A percentile compares a stretch with the other conserved stretches of the same genome.
Conservation (phyloP, 2,329 filamentous ascomycete genomes). For the Sordariomycetes sp. region DNA sequence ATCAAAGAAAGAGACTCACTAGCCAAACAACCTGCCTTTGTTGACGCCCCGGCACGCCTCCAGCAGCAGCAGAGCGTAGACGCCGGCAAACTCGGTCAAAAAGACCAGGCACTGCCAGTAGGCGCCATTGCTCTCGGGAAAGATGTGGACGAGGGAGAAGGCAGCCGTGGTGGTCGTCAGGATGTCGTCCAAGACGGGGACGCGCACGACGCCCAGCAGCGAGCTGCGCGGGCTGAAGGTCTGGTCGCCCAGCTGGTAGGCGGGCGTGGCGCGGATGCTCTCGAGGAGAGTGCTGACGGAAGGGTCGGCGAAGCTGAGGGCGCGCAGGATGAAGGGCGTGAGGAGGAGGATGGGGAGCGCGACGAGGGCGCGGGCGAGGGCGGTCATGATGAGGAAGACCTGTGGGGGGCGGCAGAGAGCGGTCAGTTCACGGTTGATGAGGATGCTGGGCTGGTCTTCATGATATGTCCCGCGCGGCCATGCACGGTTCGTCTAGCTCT, state of each 20-base stretch:
- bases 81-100: slow-evolving; percentile 14
- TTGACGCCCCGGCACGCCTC: slow-evolving; percentile 13
- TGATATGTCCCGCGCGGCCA: too few relatives aligned
- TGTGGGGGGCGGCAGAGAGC: too few relatives aligned
- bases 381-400: neutral
- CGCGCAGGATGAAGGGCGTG: slow-evolving; percentile 10
- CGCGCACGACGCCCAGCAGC: too few relatives aligned
- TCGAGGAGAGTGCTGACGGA: too few relatives aligned
- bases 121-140: slow-evolving; percentile 6
- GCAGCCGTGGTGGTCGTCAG: slow-evolving; percentile 10
- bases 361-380: too few relatives aligned
- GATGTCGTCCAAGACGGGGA: slow-evolving; percentile 10
- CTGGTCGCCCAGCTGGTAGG: too few relatives aligned
- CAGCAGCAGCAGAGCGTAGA: slow-evolving; percentile 15
- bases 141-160: slow-evolving; percentile 15
- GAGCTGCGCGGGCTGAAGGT: too few relatives aligned
- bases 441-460: too few relatives aligned
- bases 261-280: too few relatives aligned
- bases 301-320: slow-evolving; percentile 11
- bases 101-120: slow-evolving; percentile 19
- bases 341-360: slow-evolving; percentile 12
- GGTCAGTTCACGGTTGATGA: too few relatives aligned
- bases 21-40: slow-evolving; percentile 9
- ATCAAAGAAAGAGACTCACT: slow-evolving; percentile 9
- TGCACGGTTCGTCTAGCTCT: too few relatives aligned